Percentiles rank a stretch among this genome's conserved stretches.
Conservation (phyloP, 768 basidiomycete species). For the Boletellus ananas region DNA sequence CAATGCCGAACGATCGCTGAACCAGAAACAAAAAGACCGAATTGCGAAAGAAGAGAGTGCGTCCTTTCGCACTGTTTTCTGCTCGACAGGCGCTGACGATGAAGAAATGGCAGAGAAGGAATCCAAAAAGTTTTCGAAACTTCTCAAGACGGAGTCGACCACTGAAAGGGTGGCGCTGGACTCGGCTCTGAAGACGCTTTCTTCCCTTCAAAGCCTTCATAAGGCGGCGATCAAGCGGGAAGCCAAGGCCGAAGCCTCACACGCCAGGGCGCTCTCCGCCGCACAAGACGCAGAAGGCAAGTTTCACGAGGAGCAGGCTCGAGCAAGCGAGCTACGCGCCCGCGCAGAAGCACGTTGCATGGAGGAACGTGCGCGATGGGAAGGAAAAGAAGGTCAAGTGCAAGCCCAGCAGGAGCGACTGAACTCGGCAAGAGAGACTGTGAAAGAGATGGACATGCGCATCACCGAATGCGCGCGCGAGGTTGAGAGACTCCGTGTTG, state of each 20-base stretch:
- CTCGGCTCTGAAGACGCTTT: constrained; percentile 61
- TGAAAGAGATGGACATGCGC: constrained; percentile 54
- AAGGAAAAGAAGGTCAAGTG: constrained; percentile 47
- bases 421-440: constrained; percentile 48
- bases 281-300: constrained; percentile 63
- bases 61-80: constrained; percentile 8
- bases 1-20: constrained; percentile 47
- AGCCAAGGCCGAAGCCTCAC: constrained; percentile 48
- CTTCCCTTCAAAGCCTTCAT: constrained; percentile 66
- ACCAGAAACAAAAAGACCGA: constrained; percentile 47
- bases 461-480: constrained; percentile 71
- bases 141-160: constrained; percentile 67
- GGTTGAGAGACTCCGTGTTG: constrained; percentile 59
- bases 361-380: constrained; percentile 58
- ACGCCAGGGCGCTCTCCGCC: constrained; percentile 49
- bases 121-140: constrained; percentile 57
- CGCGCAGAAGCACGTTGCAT: constrained; percentile 43
- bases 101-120: constrained; percentile 44
- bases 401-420: constrained; percentile 45
- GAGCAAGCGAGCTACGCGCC: constrained; percentile 47
- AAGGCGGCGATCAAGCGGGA: constrained; percentile 65
- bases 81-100: not conserved
- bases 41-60: constrained; percentile 52
- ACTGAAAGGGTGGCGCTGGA: constrained; percentile 61
- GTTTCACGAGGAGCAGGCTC: constrained; percentile 59